Base-by-base conservation (phyloP, 73 alveolate species). In the Paramecium biaurelia region DNA sequence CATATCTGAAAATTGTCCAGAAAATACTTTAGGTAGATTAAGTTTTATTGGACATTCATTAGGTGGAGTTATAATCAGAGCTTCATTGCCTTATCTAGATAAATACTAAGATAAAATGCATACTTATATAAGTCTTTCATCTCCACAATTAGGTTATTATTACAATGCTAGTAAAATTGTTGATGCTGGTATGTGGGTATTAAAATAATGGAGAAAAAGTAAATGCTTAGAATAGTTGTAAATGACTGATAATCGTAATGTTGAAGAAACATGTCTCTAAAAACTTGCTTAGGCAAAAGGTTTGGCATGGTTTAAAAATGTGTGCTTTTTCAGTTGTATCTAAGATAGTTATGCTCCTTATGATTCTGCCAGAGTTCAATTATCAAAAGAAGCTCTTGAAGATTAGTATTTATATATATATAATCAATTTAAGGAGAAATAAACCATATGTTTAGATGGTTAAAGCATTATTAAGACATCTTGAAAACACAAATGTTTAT, bases 131-230 rank as follows among this genome's bases (percentile, higher is more conserved):
- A 96, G 99, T 85, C 94, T 98, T 21, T 96, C 99, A 58, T 93
- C 99, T 2, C 99, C 99, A n/a, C 99, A 98, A 92, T 92, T 98
- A 24, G 99, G 99, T 8, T 95, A 96, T 86, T 95, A 94, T 94
- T 96, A 95, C 85, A 95, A 96, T 63, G 95, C 96, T 58, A 97
- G 99, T 76, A 97, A 97, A 85, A 93, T 98, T 56, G 93, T 98
- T 15, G 98, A 97, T 57, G 98, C 99, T 49, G 99, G 99, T 35
- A 97, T 98, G 96, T 98, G 99, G 99, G 95, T 98, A 67, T 86
- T 98, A 56, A 97, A 97, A 92, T 96, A 95, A 58, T 96, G 99
- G 99, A 95, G 96, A 85, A 96, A 96, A 57, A 93, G 97, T 30
- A 92, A 89, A 92, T 95, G 99, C 57, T 94, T 98, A 24, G 94